Percentiles rank a stretch among this genome's conserved stretches.
phyloP scores from a whole-genome alignment of 805 yeast species.

The Saccharomycopsis oosterbeekiorum region DNA sequence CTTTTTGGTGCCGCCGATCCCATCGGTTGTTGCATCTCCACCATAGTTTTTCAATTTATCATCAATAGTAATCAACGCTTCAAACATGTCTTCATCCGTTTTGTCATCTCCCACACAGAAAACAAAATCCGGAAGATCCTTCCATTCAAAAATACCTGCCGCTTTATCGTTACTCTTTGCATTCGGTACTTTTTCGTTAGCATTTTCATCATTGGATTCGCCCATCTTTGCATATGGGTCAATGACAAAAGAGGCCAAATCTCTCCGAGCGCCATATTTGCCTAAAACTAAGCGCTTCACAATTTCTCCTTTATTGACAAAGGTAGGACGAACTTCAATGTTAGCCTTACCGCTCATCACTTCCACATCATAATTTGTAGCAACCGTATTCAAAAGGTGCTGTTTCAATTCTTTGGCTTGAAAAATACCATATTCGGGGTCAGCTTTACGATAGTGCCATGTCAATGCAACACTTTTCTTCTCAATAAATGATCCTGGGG shows the following conservation, averaged over 20 bases:
- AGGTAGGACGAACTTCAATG: conserved; percentile 91
- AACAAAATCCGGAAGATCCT: conserved; percentile 68
- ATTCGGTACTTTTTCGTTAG: neutral
- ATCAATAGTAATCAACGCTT: conserved; percentile 58
- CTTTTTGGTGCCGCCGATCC: conserved; percentile 21
- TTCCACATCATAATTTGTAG: conserved; percentile 67
- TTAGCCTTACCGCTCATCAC: conserved; percentile 97
- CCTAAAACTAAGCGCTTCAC: conserved; percentile 57
- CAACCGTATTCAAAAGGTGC: conserved; percentile 51
- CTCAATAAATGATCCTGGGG: conserved; percentile 86
- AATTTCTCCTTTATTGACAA: conserved; percentile 95
- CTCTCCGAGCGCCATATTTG: conserved; percentile 33
- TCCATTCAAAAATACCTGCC: conserved; percentile 20
- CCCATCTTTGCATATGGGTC: neutral
- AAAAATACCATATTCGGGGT: conserved; percentile 84
- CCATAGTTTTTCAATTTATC: conserved; percentile 26
- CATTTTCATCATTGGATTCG: neutral
- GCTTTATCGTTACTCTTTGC: neutral
- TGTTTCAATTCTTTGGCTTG: conserved; percentile 70
- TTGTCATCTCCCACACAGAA: conserved; percentile 91
- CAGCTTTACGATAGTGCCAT: conserved; percentile 95
- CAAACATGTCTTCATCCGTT: conserved; percentile 97
- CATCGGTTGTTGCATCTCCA: conserved; percentile 33
- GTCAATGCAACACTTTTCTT: conserved; percentile 87
- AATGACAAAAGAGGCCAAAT: neutral